Base-by-base conservation (phyloP, 139 green algal genomes). In the Chlamydomonas sp. region DNA sequence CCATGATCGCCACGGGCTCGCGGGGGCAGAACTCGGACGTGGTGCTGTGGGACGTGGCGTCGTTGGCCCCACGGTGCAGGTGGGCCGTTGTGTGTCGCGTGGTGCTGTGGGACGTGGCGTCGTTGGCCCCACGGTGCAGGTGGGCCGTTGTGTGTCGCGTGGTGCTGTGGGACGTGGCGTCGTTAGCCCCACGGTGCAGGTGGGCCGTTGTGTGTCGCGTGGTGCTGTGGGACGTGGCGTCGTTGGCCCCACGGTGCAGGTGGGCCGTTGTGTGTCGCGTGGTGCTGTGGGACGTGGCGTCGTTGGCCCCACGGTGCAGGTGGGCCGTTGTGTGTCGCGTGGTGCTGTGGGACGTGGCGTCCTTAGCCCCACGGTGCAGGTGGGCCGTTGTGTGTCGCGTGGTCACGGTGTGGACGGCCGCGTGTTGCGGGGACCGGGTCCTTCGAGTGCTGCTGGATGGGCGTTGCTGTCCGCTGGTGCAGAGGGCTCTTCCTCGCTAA, bases 11-110 rank as follows among this genome's bases (percentile, higher is more conserved):
- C 17, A 91, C 77, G 12, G 93, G 90, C 0, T 79, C 91, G 72
- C 49, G 66, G 0, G 93, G 93, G 18, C n/a, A 14, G 10, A 93
- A 93, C 72, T 75, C 85, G 12, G 93, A 95, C 74, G 93, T 95
- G 31, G 60, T 94, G 4, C 7, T 94, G 1, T 95, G 93, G 93
- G 91, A 95, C 76, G 49, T 79, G 31, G 64, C 82, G 16, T 67
- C 63, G 14, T 72, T 91, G 66, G 17, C 78, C 14, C 72, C 77
- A 58, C 78, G 85, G 14, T 85, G 74, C 78, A 86, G 87, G 87
- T 87, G 75, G 14, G 73, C 64, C 12, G 3, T n/a, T n/a, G n/a
- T n/a, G n/a, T n/a, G n/a, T n/a, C n/a, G n/a, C n/a, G n/a, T n/a
- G n/a, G n/a, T n/a, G n/a, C n/a, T n/a, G n/a, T n/a, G n/a, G n/a